These are phyloP conservation scores for Mycena olivaceomarginata DNA, from an alignment of 768 basidiomycete genomes.

Conservation along the genomic window DNA sequence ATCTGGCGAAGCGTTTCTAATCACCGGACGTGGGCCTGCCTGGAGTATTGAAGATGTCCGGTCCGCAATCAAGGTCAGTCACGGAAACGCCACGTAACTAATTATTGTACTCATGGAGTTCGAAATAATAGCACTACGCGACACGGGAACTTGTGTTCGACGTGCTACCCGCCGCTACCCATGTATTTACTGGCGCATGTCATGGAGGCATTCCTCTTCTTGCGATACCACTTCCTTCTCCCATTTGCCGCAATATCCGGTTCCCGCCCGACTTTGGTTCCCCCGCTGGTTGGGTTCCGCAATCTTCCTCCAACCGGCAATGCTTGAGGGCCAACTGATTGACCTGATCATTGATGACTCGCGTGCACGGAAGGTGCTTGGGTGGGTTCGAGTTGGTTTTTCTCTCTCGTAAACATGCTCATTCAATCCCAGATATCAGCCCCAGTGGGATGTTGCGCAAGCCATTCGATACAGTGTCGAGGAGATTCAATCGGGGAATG, in stretches of 20 bases:
- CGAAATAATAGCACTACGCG: slow-evolving; percentile 52
- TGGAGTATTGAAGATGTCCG: slow-evolving; percentile 55
- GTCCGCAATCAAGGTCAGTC: slow-evolving; percentile 54
- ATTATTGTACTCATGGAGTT: neutral
- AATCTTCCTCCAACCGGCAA: slow-evolving; percentile 56
- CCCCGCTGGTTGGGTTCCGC: slow-evolving; percentile 55
- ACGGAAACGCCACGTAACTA: neutral
- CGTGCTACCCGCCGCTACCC: slow-evolving; percentile 52
- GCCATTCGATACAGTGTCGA: slow-evolving; percentile 57
- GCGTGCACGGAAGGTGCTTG: slow-evolving; percentile 55
- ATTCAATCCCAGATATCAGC: slow-evolving; percentile 47
- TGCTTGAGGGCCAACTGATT: slow-evolving; percentile 52
- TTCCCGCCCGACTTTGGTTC: slow-evolving; percentile 47
- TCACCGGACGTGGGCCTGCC: slow-evolving; percentile 55
- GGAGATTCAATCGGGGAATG: slow-evolving; percentile 53
- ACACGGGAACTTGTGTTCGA: slow-evolving; percentile 51
- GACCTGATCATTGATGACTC: slow-evolving; percentile 58
- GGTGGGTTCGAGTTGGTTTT: slow-evolving; percentile 41
- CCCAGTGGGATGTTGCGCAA: slow-evolving; percentile 56
- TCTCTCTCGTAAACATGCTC: neutral
- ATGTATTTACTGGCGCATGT: slow-evolving; percentile 56
- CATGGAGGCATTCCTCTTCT: slow-evolving; percentile 53
- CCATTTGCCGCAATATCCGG: slow-evolving; percentile 45
- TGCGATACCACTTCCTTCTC: slow-evolving; percentile 53
- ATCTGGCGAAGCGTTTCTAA: slow-evolving; percentile 56